Evolutionary conservation across 495 filamentous ascomycete genomes (phyloP).

Genomic region (Immersiella caudata): DNA sequence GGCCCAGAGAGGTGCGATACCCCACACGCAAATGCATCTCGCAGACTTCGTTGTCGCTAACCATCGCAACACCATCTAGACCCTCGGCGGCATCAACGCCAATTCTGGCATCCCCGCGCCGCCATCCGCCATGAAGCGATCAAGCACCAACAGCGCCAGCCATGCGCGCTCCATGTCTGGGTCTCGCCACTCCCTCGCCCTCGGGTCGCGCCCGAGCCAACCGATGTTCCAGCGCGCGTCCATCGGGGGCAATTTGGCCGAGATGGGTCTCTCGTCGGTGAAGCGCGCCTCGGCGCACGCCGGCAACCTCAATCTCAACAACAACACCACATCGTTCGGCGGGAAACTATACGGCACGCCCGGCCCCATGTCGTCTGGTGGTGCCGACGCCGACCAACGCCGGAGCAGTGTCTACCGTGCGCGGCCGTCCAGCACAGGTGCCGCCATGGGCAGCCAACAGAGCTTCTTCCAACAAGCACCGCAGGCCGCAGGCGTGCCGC

Average conservation of each 20-base stretch:
- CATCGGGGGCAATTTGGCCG: constrained; percentile 72
- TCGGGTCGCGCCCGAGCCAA: constrained; percentile 71
- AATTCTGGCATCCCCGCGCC: constrained; percentile 85
- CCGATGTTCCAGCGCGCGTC: constrained; percentile 83
- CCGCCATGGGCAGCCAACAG: constrained; percentile 61
- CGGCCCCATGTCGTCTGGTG: constrained; percentile 36
- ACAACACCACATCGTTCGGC: constrained; percentile 69
- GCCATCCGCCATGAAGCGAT: constrained; percentile 93
- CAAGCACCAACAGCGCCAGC: constrained; percentile 72
- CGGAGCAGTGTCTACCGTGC: constrained; percentile 85
- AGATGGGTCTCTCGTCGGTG: constrained; percentile 79
- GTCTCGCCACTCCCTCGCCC: constrained; percentile 81
- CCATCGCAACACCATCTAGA: constrained; percentile 51
- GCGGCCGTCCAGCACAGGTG: constrained; percentile 59
- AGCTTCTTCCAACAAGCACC: constrained; percentile 91
- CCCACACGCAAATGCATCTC: not conserved
- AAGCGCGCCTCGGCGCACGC: constrained; percentile 78
- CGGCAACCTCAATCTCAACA: constrained; percentile 53
- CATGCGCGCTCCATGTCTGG: constrained; percentile 79
- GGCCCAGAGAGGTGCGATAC: constrained; percentile 68
- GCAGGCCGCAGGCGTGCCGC: constrained; percentile 72
- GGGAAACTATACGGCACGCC: constrained; percentile 44
- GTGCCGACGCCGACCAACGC: constrained; percentile 58
- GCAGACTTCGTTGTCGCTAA: not conserved
- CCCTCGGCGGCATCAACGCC: constrained; percentile 74